Evolutionary conservation across 176 grass and related monocot genomes (phyloP), one percentile per base, ranked within the genome.

Genomic region (Oryza nivara): DNA sequence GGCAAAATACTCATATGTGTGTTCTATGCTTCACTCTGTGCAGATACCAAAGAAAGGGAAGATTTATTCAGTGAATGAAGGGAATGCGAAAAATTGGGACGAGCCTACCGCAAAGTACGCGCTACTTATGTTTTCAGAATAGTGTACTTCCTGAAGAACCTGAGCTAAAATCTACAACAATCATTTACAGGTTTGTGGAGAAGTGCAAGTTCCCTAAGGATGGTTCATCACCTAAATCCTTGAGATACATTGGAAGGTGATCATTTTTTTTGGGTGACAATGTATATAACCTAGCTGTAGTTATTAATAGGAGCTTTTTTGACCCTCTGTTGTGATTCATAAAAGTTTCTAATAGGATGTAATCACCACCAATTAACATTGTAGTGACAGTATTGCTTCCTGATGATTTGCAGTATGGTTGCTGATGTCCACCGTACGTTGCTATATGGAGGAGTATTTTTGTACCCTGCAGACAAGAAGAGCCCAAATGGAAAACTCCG

Each of bases 191-290:
- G 75, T 99, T 84, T 49, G 96, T 99, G 16, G 96, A 99, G 72
- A 99, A 88, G 75, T 99, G 96, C 88, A 99, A 99, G 77, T 99
- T 81, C 11, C 96, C 96, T 15, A 65, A 82, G 68, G 96, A 96
- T 72, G 91, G 91, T 32, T 91, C 90, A 2, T 75, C 96, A 52
- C 89, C 96, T 11, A 99, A 88, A 86, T 99, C 96, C 60, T 77
- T 99, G 81, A 96, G 96, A 94, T 99, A 99, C 82, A 90, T 99
- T 73, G 93, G 96, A 89, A 99, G 96, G 96, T 94, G 63, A 72
- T 20, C 20, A 36, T 52, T 12, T 14, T 12, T 74, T 67, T 72
- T 10, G 46, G 63, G 5, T 67, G 30, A 22, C 19, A 4, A n/a
- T 15, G 54, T 81, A 89, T 34, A 40, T 7, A 43, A 70, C n/a